Evolutionary conservation across 2,329 filamentous ascomycete genomes (phyloP), one percentile per base, ranked within the genome.

Genomic region (Sclerotinia glacialis): DNA sequence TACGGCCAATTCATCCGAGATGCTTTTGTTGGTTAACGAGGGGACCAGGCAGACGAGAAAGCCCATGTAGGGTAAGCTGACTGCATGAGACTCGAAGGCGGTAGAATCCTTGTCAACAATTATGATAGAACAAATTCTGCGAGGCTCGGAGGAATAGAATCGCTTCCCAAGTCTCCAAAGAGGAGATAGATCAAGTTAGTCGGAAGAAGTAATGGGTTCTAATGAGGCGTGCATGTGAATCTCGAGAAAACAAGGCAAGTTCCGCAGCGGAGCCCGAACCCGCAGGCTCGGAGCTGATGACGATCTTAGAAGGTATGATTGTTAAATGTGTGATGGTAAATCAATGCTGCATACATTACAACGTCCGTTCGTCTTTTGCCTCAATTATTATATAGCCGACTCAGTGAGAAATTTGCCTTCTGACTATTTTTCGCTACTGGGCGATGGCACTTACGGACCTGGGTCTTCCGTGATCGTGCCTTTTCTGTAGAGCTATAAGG

Each of bases 401-500:
- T 14, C 56, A n/a, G 58, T 49, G 31, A 61, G 44, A 14, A 34
- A 16, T 37, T 50, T 61, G 58, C 58, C 58, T 49, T 60, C 14
- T 14, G 8, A 23, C 2, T 11, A 49, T 49, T 23, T 61, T 37
- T 28, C 37, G n/a, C 5, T 49, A 8, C 28, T 49, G 58, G 44
- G 31, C 46, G 31, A 49, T 23, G n/a, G 16, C 8, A 11, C n/a
- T 37, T 61, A 31, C 44, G 14, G 4, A 60, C 18, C 28, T 3
- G n/a, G 28, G 14, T 21, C 28, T 60, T 60, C 31, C 12, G 18
- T 18, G n/a, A 14, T 26, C n/a, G 5, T 37, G 8, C 18, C n/a
- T n/a, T 7, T 54, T 37, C 14, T 49, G 31, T 14, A 7, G 28
- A 47, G 3, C 6, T n/a, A 16, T 0, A 37, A 2, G 11, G 34